Conservation (phyloP, 768 basidiomycete genomes). For the Termitomyces sp. region DNA sequence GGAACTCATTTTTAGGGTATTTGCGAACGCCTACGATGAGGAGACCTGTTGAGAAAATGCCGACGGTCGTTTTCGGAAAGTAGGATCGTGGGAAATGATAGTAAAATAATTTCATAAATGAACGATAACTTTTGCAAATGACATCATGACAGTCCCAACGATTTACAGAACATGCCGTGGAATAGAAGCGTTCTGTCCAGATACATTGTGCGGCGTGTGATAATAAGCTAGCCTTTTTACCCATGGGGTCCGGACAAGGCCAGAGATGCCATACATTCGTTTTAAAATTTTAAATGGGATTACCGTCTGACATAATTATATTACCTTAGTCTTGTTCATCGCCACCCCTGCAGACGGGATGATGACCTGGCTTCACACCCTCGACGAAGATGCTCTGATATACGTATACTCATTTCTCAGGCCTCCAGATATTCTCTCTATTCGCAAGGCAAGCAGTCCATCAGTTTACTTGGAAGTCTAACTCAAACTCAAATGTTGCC, state of each 20-base stretch:
- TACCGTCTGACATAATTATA: not conserved
- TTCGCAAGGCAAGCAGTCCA: conserved; percentile 34
- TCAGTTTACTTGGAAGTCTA: not conserved
- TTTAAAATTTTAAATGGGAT: not conserved
- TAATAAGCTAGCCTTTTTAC: too few species aligned
- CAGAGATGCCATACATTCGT: not conserved
- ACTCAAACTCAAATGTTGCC: not conserved
- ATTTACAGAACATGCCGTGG: not conserved
- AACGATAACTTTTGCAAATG: not conserved
- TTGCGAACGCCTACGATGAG: not conserved
- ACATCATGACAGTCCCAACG: not conserved
- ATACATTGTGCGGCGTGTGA: not conserved
- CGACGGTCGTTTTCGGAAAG: conserved; percentile 13
- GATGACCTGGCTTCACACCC: conserved; percentile 2
- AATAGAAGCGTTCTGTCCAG: not conserved
- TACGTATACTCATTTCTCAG: conserved; percentile 26
- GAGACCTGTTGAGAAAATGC: conserved; percentile 1
- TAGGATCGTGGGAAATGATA: conserved; percentile 7
- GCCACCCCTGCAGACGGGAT: not conserved
- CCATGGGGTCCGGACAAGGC: not conserved
- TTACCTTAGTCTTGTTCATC: not conserved
- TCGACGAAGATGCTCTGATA: conserved; percentile 27
- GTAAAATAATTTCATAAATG: not conserved
- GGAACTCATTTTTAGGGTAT: conserved; percentile 27
- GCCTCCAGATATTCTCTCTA: conserved; percentile 33